A percentile compares a stretch with the other conserved stretches of the same genome.
These are phyloP conservation scores for Biscogniauxia marginata DNA, from an alignment of 2,329 filamentous ascomycete species.

Conservation along the genomic window DNA sequence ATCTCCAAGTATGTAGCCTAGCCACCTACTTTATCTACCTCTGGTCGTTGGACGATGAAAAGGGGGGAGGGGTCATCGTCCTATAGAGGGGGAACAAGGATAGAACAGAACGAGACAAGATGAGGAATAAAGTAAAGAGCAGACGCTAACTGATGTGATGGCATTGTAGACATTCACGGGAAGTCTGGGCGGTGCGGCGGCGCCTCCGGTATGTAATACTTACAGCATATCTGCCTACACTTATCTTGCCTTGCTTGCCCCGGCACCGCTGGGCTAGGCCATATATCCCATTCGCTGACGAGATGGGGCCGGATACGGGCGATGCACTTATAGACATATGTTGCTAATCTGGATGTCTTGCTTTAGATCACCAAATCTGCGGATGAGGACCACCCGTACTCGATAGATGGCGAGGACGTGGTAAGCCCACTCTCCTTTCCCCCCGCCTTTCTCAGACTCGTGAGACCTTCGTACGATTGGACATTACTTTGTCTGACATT, in stretches of 20 bases:
- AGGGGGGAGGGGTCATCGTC: background rate
- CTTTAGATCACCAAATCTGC: background rate
- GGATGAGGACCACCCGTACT: background rate
- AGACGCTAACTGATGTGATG: background rate
- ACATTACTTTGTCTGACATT: background rate
- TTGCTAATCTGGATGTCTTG: background rate
- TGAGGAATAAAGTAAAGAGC: background rate
- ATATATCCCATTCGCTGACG: background rate
- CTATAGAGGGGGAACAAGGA: background rate
- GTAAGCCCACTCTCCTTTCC: background rate
- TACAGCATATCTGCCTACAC: background rate
- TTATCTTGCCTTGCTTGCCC: background rate
- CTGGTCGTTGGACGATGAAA: slow-evolving; percentile 1
- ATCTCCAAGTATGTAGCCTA: slow-evolving; percentile 35
- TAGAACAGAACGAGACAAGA: background rate
- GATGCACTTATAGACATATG: background rate
- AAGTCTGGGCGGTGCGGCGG: slow-evolving; percentile 38
- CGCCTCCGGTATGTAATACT: slow-evolving; percentile 37
- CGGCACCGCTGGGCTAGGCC: background rate
- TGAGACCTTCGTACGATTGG: background rate
- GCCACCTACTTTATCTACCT: background rate
- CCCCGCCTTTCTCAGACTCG: background rate
- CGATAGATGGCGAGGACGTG: background rate
- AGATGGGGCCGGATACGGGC: background rate
- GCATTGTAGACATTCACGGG: slow-evolving; percentile 36